Conservation (phyloP, 495 filamentous ascomycete genomes). For the Astrocystis sublimbata region DNA sequence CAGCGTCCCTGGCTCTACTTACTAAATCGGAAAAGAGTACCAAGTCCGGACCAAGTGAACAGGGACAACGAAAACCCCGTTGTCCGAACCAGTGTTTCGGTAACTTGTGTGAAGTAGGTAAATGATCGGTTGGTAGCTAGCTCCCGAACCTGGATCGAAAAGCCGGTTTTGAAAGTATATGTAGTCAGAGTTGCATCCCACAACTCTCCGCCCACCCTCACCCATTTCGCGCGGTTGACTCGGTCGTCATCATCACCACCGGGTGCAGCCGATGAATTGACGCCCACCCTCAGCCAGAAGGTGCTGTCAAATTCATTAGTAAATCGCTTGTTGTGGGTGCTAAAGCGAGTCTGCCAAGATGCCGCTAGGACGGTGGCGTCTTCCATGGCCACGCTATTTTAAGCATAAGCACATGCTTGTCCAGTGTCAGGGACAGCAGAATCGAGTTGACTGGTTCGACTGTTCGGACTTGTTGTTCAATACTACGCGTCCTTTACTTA, state of each 20-base stretch:
- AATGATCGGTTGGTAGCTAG: neutral
- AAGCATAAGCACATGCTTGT: conserved; percentile 5
- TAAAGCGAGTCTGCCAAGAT: conserved; percentile 9
- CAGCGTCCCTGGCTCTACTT: neutral
- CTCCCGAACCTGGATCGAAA: neutral
- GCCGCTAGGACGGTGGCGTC: neutral
- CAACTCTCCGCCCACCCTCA: no score
- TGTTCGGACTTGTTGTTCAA: no score
- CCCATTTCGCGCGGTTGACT: neutral
- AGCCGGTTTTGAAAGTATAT: no score
- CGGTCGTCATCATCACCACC: conserved; percentile 4
- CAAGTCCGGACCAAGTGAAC: neutral
- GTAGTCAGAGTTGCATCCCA: neutral
- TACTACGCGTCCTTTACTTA: no score
- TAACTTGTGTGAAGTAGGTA: no score
- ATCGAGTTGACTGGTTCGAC: neutral
- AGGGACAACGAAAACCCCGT: no score
- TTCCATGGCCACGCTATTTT: conserved; percentile 9
- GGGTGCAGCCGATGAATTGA: neutral
- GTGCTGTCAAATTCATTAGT: conserved; percentile 15
- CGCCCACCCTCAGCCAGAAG: neutral
- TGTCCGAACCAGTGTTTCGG: neutral
- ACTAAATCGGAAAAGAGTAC: neutral
- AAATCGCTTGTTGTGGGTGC: conserved; percentile 5
- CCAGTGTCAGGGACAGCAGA: no score